Conservation (phyloP, 2,329 filamentous ascomycete genomes). For the Aspergillus melleus region DNA sequence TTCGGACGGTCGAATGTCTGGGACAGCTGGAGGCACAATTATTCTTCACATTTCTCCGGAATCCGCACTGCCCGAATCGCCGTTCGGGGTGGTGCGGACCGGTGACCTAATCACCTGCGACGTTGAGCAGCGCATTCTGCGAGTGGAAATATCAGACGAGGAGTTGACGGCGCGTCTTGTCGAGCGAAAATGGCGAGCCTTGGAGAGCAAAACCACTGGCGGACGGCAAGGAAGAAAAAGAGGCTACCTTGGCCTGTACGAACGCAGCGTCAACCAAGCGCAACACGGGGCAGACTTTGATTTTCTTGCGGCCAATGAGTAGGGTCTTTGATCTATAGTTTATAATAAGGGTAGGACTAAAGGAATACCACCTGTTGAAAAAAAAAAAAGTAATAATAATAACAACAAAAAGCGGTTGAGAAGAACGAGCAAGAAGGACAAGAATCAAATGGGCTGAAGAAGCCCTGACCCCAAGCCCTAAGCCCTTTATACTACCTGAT, state of each 20-base stretch:
- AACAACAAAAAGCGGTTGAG: too few relatives aligned
- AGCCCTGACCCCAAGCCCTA: conserved; percentile 29
- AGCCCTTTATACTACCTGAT: conserved; percentile 26
- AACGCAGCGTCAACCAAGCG: conserved; percentile 44
- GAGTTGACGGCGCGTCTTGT: conserved; percentile 44
- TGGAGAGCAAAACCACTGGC: background rate
- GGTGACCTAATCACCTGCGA: conserved; percentile 52
- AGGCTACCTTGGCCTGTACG: conserved; percentile 44
- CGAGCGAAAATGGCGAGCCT: conserved; percentile 3
- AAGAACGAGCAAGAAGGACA: too few relatives aligned
- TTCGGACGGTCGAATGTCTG: conserved; percentile 57
- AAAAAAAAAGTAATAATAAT: too few relatives aligned
- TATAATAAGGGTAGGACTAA: background rate
- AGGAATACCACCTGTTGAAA: too few relatives aligned
- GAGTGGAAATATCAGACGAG: conserved; percentile 43
- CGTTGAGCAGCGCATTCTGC: conserved; percentile 42
- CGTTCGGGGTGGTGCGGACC: conserved; percentile 50
- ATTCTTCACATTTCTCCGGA: conserved; percentile 57
- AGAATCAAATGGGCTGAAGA: too few relatives aligned
- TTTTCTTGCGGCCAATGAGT: conserved; percentile 30
- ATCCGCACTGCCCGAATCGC: conserved; percentile 47
- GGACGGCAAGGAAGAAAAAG: conserved; percentile 27
- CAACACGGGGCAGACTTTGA: conserved; percentile 45
- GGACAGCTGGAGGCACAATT: conserved; percentile 57
- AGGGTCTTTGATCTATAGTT: background rate